Evolutionary conservation across 352 stramenopile species (phyloP).

Genomic region (Globisporangium megalacanthum): DNA sequence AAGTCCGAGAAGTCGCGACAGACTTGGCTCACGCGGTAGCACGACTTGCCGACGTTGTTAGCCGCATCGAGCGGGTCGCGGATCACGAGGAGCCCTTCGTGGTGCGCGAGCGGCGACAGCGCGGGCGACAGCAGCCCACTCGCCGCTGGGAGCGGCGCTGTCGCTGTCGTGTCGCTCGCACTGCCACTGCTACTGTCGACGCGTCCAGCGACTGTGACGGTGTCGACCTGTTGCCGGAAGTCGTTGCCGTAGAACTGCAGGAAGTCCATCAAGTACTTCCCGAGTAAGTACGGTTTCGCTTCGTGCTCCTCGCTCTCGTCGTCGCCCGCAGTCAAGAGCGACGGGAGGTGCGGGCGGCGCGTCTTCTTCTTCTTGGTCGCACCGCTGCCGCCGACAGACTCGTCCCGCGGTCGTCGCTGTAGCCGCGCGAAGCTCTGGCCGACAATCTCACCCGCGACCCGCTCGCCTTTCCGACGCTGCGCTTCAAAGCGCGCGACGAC

Average conservation of each 20-base stretch:
- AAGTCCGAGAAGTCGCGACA: slow-evolving; percentile 81
- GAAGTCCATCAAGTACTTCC: slow-evolving; percentile 81
- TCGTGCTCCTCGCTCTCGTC: slow-evolving; percentile 30
- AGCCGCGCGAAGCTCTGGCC: slow-evolving; percentile 31
- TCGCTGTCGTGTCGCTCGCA: background rate
- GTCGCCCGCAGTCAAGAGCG: slow-evolving; percentile 20
- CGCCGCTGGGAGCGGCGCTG: background rate
- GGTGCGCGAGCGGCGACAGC: slow-evolving; percentile 11
- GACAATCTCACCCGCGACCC: slow-evolving; percentile 48
- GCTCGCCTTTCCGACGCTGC: slow-evolving; percentile 39
- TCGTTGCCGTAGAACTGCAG: slow-evolving; percentile 83
- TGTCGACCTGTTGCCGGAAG: slow-evolving; percentile 69
- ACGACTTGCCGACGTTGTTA: slow-evolving; percentile 84
- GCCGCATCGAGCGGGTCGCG: slow-evolving; percentile 58
- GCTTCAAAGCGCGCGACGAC: slow-evolving; percentile 28
- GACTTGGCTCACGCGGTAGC: slow-evolving; percentile 81
- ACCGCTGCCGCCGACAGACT: background rate
- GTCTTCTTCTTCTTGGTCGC: slow-evolving; percentile 16
- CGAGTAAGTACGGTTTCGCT: slow-evolving; percentile 46
- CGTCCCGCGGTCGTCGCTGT: background rate
- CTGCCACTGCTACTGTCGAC: background rate
- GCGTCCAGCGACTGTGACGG: slow-evolving; percentile 23
- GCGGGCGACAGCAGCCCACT: slow-evolving; percentile 4
- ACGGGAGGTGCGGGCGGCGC: slow-evolving; percentile 30
- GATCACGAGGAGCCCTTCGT: slow-evolving; percentile 53